Conservation (phyloP, 2,329 filamentous ascomycete species). For the Xylaria sp. region DNA sequence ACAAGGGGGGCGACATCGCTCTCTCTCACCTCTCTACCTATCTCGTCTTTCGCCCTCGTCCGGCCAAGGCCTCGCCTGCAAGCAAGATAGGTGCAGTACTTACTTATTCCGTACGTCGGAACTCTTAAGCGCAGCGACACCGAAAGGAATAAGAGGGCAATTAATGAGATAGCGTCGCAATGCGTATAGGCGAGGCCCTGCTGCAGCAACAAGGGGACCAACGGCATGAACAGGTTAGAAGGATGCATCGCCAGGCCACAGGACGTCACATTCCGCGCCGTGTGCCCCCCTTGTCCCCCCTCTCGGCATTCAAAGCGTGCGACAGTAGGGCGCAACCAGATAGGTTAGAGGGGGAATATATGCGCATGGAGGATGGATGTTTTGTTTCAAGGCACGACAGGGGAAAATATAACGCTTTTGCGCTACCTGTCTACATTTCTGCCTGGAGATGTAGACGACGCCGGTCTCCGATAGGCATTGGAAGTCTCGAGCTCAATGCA, state of each 20-base stretch:
- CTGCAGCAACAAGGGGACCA: constrained; percentile 7
- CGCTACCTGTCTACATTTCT: neutral
- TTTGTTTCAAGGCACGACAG: neutral
- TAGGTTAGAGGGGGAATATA: neutral
- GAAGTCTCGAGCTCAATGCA: neutral
- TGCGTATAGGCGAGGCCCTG: constrained; percentile 8
- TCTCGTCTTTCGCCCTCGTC: neutral
- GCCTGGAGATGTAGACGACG: neutral
- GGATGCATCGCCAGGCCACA: constrained; percentile 11
- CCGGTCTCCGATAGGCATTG: neutral
- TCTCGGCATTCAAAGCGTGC: constrained; percentile 13
- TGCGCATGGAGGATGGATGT: neutral
- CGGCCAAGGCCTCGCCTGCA: neutral
- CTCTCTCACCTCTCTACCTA: neutral
- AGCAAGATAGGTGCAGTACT: neutral
- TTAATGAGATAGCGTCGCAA: constrained; percentile 8
- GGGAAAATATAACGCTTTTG: neutral
- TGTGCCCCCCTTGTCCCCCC: constrained; percentile 13
- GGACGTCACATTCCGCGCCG: constrained; percentile 17
- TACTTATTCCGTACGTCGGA: neutral
- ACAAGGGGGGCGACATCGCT: neutral
- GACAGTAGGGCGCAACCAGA: constrained; percentile 13
- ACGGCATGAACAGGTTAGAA: constrained; percentile 12
- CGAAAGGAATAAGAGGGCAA: neutral
- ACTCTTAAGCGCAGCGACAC: neutral